phyloP scores from a whole-genome alignment of 2,329 filamentous ascomycete species.

The Mycosphaerelloides madeirae region DNA sequence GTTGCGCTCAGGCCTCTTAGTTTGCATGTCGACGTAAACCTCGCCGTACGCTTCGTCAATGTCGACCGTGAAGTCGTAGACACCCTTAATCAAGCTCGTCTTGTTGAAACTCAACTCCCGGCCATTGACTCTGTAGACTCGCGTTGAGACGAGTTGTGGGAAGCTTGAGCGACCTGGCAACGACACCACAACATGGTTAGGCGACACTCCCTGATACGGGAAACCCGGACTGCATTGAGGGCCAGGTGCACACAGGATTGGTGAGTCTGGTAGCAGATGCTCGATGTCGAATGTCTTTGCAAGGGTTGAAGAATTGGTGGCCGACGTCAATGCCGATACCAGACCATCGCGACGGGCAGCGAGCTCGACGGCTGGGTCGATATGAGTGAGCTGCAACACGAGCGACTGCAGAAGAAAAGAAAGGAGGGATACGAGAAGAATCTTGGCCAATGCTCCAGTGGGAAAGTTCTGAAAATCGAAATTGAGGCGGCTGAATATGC shows the following conservation, averaged over 20 bases:
- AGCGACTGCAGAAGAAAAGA: slow-evolving; percentile 3
- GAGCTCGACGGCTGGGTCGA: slow-evolving; percentile 2
- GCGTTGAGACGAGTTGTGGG: slow-evolving; percentile 4
- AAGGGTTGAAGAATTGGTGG: slow-evolving; percentile 13
- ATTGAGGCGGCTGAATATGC: not conserved
- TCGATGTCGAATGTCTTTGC: slow-evolving; percentile 22
- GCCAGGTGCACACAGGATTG: not conserved
- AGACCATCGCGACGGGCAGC: slow-evolving; percentile 20
- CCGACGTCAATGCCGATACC: slow-evolving; percentile 12
- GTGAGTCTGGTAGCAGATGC: slow-evolving; percentile 23
- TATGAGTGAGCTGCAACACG: not conserved
- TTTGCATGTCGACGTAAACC: slow-evolving; percentile 21
- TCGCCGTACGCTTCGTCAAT: slow-evolving; percentile 23
- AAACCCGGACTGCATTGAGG: not conserved
- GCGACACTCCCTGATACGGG: slow-evolving; percentile 12
- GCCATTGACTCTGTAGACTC: slow-evolving; percentile 7
- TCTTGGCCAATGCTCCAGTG: not conserved
- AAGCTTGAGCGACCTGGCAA: slow-evolving; percentile 12
- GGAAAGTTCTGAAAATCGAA: not conserved
- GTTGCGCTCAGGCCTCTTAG: slow-evolving; percentile 17
- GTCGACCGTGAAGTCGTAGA: slow-evolving; percentile 26
- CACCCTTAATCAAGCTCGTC: slow-evolving; percentile 27
- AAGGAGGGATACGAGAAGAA: slow-evolving; percentile 5
- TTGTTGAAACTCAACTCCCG: slow-evolving; percentile 16
- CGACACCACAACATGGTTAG: slow-evolving; percentile 28